Conservation (phyloP, 129 eudicot species). For the Daucus carota region DNA sequence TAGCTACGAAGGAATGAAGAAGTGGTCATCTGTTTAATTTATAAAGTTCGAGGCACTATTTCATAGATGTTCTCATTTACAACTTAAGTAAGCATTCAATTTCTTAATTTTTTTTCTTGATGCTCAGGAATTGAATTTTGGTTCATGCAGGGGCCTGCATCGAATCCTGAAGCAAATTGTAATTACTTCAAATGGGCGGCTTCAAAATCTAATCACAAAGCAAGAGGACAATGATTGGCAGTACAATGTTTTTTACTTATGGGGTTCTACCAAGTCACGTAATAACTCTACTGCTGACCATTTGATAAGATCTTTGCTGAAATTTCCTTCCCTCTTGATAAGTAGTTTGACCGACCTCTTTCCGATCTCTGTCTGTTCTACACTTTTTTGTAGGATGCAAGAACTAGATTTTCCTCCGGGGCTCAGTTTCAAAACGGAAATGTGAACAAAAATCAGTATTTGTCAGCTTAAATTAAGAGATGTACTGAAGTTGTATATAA, state of each 20-base stretch:
- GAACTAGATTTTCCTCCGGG: not conserved
- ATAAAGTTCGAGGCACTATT: not conserved
- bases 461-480: too few species aligned
- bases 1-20: not conserved
- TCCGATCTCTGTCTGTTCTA: too few species aligned
- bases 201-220: slow-evolving; percentile 43
- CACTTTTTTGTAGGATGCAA: not conserved
- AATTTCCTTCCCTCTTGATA: too few species aligned
- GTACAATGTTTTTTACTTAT: not conserved
- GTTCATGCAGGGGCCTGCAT: slow-evolving; percentile 74
- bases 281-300: not conserved
- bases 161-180: slow-evolving; percentile 92
- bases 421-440: not conserved
- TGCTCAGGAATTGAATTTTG: not conserved
- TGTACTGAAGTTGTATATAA: not conserved
- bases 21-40: not conserved
- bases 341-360: too few species aligned
- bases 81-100: not conserved
- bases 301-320: not conserved
- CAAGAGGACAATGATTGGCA: slow-evolving; percentile 26
- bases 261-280: not conserved
- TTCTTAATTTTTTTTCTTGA: not conserved
- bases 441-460: not conserved
- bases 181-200: slow-evolving; percentile 87
- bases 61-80: not conserved